These are phyloP conservation scores for Vinca minor DNA, from an alignment of 257 asterid species.

Conservation along the genomic window DNA sequence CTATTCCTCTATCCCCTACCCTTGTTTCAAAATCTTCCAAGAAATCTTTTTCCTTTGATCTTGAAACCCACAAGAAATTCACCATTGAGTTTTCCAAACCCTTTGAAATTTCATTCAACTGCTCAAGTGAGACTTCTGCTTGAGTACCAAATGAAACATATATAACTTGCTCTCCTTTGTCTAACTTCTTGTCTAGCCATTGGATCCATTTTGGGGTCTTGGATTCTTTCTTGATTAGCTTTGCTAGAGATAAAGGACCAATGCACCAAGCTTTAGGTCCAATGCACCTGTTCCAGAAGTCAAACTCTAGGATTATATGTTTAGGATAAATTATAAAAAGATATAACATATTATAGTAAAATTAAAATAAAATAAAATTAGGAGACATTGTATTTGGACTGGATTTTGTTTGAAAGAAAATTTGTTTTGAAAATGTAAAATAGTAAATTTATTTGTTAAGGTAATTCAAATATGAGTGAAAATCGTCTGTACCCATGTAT, in stretches of 20 bases:
- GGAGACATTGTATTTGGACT: too few relatives aligned
- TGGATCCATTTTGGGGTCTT: constrained; percentile 20
- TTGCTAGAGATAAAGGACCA: constrained; percentile 57
- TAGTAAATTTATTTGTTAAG: too few relatives aligned
- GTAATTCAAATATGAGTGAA: too few relatives aligned
- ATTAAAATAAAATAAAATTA: too few relatives aligned
- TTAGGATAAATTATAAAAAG: too few relatives aligned
- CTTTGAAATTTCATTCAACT: constrained; percentile 35
- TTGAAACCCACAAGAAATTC: constrained; percentile 56
- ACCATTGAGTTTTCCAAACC: constrained; percentile 49
- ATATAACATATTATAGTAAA: too few relatives aligned
- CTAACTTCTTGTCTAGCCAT: constrained; percentile 39
- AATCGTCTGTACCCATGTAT: too few relatives aligned
- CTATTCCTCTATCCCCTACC: constrained; percentile 31
- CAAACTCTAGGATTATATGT: too few relatives aligned
- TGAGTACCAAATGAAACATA: constrained; percentile 78
- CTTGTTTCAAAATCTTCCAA: constrained; percentile 22
- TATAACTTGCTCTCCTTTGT: constrained; percentile 29
- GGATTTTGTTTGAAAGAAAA: too few relatives aligned
- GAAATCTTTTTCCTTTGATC: background rate
- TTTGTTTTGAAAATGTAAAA: too few relatives aligned
- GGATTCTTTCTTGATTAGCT: background rate
- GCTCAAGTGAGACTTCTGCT: constrained; percentile 45
- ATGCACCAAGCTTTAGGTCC: constrained; percentile 48
- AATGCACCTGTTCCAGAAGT: too few relatives aligned